These are phyloP conservation scores for Parasitella parasitica DNA, from an alignment of 371 early-diverging fungal genomes.

Conservation along the genomic window DNA sequence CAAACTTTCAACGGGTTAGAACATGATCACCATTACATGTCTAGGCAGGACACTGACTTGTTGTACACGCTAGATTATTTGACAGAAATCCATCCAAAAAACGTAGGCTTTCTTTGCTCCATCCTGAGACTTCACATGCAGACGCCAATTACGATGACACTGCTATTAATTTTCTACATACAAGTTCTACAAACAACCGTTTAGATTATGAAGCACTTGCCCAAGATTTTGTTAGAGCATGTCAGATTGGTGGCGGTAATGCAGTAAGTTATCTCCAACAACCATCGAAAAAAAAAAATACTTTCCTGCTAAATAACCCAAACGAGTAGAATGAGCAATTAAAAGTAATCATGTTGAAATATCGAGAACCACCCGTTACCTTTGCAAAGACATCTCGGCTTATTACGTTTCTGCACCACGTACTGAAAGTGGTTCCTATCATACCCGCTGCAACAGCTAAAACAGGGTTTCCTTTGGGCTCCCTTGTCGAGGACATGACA, in stretches of 20 bases:
- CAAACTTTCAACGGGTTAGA: slow-evolving; percentile 26
- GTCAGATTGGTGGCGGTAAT: slow-evolving; percentile 27
- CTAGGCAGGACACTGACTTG: neutral
- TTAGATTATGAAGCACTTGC: slow-evolving; percentile 39
- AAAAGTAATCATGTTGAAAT: slow-evolving; percentile 40
- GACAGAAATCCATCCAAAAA: slow-evolving; percentile 38
- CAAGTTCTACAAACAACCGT: slow-evolving; percentile 21
- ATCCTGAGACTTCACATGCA: slow-evolving; percentile 25
- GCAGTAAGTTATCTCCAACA: slow-evolving; percentile 21
- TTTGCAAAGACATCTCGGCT: slow-evolving; percentile 39
- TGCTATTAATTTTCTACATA: slow-evolving; percentile 15
- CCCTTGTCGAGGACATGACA: slow-evolving; percentile 41
- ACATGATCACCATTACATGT: neutral
- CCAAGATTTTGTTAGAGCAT: slow-evolving; percentile 39
- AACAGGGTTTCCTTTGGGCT: slow-evolving; percentile 34
- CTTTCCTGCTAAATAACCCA: too few species aligned
- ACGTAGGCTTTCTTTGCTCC: slow-evolving; percentile 36
- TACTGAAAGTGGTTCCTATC: slow-evolving; percentile 33
- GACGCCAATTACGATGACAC: slow-evolving; percentile 24
- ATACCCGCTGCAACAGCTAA: neutral
- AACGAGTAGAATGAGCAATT: slow-evolving; percentile 38
- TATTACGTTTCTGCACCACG: slow-evolving; percentile 42
- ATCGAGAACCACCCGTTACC: slow-evolving; percentile 44
- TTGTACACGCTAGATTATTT: slow-evolving; percentile 20
- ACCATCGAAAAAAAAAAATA: too few species aligned